Conservation (phyloP, 164 flowering plant species). For the Umbilicus rupestris region DNA sequence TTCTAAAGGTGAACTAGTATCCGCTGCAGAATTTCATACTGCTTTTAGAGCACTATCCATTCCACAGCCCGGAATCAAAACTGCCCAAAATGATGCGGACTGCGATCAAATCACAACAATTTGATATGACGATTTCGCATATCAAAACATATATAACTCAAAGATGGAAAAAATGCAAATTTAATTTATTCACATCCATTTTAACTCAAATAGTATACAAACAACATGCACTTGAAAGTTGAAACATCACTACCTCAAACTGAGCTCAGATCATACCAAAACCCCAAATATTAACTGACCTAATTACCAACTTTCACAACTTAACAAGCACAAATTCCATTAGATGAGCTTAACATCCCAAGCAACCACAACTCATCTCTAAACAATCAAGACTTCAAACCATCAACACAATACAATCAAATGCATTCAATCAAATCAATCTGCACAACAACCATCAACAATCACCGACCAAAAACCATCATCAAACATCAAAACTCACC, state of each 20-base stretch:
- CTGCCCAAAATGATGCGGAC: background rate
- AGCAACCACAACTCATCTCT: background rate
- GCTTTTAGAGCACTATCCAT: background rate
- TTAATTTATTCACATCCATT: background rate
- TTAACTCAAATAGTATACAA: background rate
- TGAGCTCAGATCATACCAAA: background rate
- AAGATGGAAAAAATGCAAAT: background rate
- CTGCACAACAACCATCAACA: background rate
- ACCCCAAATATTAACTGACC: background rate
- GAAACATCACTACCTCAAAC: background rate
- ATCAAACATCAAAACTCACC: background rate
- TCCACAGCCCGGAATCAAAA: background rate
- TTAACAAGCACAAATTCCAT: no score
- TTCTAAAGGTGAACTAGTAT: conserved; percentile 1
- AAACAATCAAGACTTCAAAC: background rate
- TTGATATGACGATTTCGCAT: background rate
- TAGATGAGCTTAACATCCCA: background rate
- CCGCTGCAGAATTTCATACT: background rate
- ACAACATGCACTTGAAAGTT: background rate
- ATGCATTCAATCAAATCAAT: background rate
- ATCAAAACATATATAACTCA: background rate
- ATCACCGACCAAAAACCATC: background rate
- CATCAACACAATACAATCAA: background rate
- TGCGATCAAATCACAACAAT: background rate
- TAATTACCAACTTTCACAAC: background rate